phyloP scores from a whole-genome alignment of 176 grass and related monocot species.

The Saccharum spontaneum region DNA sequence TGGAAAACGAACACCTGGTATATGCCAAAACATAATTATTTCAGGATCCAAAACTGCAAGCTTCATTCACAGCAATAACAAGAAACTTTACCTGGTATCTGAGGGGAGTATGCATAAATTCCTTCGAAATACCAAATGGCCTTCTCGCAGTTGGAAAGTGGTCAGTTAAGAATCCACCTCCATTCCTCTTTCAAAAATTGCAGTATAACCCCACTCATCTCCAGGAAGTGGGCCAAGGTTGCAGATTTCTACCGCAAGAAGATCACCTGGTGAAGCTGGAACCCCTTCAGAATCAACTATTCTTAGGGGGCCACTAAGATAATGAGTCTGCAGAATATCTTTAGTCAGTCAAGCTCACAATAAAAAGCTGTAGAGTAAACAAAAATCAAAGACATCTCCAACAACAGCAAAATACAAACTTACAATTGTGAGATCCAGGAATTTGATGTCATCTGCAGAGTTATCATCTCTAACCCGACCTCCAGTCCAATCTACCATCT shows the following conservation, averaged over 20 bases:
- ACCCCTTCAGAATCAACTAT: slow-evolving; percentile 73
- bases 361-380: slow-evolving; percentile 8
- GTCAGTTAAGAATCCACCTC: slow-evolving; percentile 88
- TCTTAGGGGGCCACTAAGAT: slow-evolving; percentile 85
- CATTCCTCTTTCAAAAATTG: slow-evolving; percentile 93
- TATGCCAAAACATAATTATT: not conserved
- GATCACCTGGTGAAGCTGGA: slow-evolving; percentile 83
- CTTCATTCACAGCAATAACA: slow-evolving; percentile 19
- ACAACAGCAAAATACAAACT: slow-evolving; percentile 28
- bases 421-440: slow-evolving; percentile 67
- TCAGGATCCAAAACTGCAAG: not conserved
- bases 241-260: slow-evolving; percentile 89
- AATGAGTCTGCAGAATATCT: slow-evolving; percentile 60
- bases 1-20: slow-evolving; percentile 78
- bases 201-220: slow-evolving; percentile 90
- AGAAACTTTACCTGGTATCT: slow-evolving; percentile 64
- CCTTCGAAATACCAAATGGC: slow-evolving; percentile 98
- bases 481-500: slow-evolving; percentile 85
- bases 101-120: slow-evolving; percentile 89
- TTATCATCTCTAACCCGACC: slow-evolving; percentile 62
- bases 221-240: slow-evolving; percentile 84
- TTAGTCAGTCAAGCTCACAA: slow-evolving; percentile 23
- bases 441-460: slow-evolving; percentile 84
- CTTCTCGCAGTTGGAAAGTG: slow-evolving; percentile 85
- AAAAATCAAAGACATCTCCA: not conserved